Evolutionary conservation across 768 basidiomycete species (phyloP).

Genomic region (Amanita exitialis): DNA sequence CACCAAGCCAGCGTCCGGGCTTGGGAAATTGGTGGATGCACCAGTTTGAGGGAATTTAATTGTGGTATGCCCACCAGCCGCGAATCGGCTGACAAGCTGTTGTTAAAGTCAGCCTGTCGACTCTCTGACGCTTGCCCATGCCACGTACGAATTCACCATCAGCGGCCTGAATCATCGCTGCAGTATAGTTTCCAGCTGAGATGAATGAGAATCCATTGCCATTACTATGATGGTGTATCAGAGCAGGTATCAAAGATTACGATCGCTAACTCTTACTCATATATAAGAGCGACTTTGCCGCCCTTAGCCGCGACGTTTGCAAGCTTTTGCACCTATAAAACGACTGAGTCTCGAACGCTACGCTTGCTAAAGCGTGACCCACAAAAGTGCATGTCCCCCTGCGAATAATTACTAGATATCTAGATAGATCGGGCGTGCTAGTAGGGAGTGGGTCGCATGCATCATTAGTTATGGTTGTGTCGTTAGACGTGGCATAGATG

Average conservation of each 20-base stretch:
- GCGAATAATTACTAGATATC: constrained; percentile 44
- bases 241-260: neutral
- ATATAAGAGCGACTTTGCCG: constrained; percentile 37
- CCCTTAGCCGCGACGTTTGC: constrained; percentile 45
- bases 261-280: constrained; percentile 32
- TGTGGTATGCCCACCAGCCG: constrained; percentile 28
- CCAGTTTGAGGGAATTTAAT: constrained; percentile 40
- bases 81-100: constrained; percentile 42
- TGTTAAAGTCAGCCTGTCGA: neutral
- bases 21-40: constrained; percentile 30
- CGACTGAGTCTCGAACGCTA: neutral
- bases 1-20: constrained; percentile 44
- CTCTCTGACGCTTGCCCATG: neutral
- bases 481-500: constrained; percentile 49
- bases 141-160: constrained; percentile 45
- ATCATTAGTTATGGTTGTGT: constrained; percentile 42
- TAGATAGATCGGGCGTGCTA: constrained; percentile 41
- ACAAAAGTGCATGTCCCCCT: constrained; percentile 52
- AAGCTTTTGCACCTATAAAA: constrained; percentile 34
- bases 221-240: constrained; percentile 23
- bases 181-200: constrained; percentile 33
- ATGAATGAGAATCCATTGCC: constrained; percentile 36
- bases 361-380: constrained; percentile 7
- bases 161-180: constrained; percentile 40
- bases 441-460: constrained; percentile 50